Evolutionary conservation across 108 stramenopile genomes (phyloP), one percentile per base, ranked within the genome.

Genomic region (Cyclostephanos tholiformis): DNA sequence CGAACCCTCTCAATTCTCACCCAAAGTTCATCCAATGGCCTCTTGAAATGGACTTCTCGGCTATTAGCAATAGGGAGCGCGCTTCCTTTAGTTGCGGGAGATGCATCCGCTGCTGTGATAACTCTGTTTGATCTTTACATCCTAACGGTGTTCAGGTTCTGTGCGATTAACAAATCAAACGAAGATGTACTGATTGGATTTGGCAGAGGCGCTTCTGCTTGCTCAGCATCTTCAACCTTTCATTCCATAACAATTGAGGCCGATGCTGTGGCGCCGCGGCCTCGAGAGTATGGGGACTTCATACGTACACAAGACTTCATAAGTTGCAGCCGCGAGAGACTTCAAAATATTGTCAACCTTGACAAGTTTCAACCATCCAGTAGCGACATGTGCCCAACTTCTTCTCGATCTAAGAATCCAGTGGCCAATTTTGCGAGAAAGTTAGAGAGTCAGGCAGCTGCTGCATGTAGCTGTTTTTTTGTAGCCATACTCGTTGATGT

Each of bases 61-160:
- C 67, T 91, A 12, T 67, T 91, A 14, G 27, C 80, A 12, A 67
- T 87, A 9, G 69, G 87, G 22, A 61, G 82, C 0, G 85, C 71
- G 48, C 67, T 95, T 39, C 93, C 93, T 13, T 51, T 79, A 25
- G 60, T 91, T 50, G 69, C 79, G 11, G 72, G 52, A 19, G 91
- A 90, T 46, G 79, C 83, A 22, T 32, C 59, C 16, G 63, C 61
- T 20, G 89, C 85, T 13, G 49, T 92, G 12, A 63, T 50, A 35
- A 91, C 86, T 46, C 62, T 91, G 1, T 80, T 71, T 59, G 89
- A 95, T 84, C 86, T 95, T 25, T 95, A 89, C 64, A 55, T 89
- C 67, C 88, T 90, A 7, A 92, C 93, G 6, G 89, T 90, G 10
- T 88, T 95, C 59, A 89, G 93, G 6, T 56, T 95, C 35, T 95